phyloP scores from a whole-genome alignment of 768 basidiomycete genomes.

The Kwoniella heveanensis region DNA sequence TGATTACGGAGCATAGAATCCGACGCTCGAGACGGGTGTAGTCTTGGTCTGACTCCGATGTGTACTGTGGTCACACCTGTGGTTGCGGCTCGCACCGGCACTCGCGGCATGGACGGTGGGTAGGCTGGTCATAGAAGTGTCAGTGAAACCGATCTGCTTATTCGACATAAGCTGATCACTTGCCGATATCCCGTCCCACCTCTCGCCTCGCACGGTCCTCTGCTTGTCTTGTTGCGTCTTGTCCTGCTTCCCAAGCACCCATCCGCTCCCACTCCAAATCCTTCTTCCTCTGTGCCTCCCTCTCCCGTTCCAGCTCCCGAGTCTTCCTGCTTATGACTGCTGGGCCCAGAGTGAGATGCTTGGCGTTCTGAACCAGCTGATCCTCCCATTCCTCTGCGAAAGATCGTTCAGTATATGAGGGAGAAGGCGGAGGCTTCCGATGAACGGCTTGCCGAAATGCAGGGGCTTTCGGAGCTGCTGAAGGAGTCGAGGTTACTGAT shows the following conservation, averaged over 20 bases:
- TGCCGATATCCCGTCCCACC: constrained; percentile 38
- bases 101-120: constrained; percentile 37
- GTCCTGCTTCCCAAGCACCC: constrained; percentile 32
- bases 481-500: neutral
- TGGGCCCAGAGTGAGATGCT: neutral
- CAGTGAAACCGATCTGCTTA: no score
- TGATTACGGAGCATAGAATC: constrained; percentile 41
- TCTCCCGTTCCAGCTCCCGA: neutral
- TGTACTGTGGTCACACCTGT: constrained; percentile 88
- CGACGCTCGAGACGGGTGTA: constrained; percentile 39
- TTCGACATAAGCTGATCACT: constrained; percentile 1
- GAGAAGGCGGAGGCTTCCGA: constrained; percentile 15
- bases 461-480: neutral
- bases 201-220: constrained; percentile 38
- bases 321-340: neutral
- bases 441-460: constrained; percentile 1
- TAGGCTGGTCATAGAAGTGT: constrained; percentile 33
- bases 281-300: constrained; percentile 21
- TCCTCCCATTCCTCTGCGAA: constrained; percentile 44
- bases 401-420: constrained; percentile 20
- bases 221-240: constrained; percentile 31
- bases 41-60: constrained; percentile 66
- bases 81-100: constrained; percentile 63
- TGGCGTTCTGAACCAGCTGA: constrained; percentile 24
- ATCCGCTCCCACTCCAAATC: constrained; percentile 40